Evolutionary conservation across 1,284 basidiomycete species (phyloP).

Genomic region (Pseudozyma sp.): DNA sequence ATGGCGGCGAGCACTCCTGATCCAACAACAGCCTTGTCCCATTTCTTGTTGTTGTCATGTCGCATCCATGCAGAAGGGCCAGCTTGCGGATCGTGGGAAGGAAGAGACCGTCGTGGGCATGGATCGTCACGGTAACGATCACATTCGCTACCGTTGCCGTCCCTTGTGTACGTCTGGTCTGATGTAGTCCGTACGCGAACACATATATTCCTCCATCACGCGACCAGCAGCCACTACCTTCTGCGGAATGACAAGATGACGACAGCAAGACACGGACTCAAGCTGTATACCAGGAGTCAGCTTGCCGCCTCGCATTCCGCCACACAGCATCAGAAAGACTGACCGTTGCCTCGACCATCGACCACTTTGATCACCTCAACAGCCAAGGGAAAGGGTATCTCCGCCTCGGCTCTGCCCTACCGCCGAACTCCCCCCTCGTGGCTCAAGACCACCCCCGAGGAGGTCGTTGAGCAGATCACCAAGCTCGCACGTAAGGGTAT

Average conservation of each 20-base stretch:
- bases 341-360: background rate
- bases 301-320: slow-evolving; percentile 17
- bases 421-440: slow-evolving; percentile 92
- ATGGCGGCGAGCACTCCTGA: slow-evolving; percentile 24
- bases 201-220: too few species aligned
- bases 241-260: background rate
- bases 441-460: slow-evolving; percentile 96
- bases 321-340: slow-evolving; percentile 6
- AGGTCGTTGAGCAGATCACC: slow-evolving; percentile 94
- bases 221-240: too few species aligned
- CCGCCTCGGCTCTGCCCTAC: slow-evolving; percentile 96
- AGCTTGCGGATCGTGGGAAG: too few species aligned
- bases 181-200: too few species aligned
- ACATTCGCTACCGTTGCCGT: too few species aligned
- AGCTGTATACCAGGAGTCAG: slow-evolving; percentile 3
- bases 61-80: background rate
- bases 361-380: background rate
- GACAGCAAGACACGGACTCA: background rate
- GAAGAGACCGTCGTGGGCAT: too few species aligned
- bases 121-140: too few species aligned
- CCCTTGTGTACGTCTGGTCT: too few species aligned
- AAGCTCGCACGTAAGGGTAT: slow-evolving; percentile 98
- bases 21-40: background rate
- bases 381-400: slow-evolving; percentile 69
- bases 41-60: slow-evolving; percentile 9